phyloP scores from a whole-genome alignment of 768 basidiomycete species.

The Tylopilus plumbeoviolaceoides region DNA sequence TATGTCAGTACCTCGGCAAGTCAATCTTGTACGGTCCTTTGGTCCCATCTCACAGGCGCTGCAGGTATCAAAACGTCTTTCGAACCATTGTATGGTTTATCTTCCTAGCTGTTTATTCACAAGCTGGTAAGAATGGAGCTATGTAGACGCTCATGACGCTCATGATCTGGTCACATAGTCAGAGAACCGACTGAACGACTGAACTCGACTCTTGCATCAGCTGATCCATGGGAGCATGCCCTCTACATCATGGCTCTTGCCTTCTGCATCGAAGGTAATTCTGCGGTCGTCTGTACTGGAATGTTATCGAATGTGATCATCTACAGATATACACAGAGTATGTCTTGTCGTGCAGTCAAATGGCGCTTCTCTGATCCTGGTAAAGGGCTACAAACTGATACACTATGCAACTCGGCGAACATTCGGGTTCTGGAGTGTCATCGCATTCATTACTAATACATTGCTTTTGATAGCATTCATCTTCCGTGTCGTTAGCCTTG shows the following conservation, averaged over 20 bases:
- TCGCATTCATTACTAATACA: slow-evolving; percentile 68
- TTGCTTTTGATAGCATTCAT: slow-evolving; percentile 71
- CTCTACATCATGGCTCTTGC: slow-evolving; percentile 78
- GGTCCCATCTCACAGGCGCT: neutral
- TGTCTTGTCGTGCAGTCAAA: neutral
- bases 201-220: slow-evolving; percentile 44
- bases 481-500: slow-evolving; percentile 61
- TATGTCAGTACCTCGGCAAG: slow-evolving; percentile 72
- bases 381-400: slow-evolving; percentile 66
- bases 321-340: slow-evolving; percentile 25
- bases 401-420: slow-evolving; percentile 77
- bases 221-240: slow-evolving; percentile 78
- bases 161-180: slow-evolving; percentile 38
- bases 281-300: slow-evolving; percentile 18
- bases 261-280: slow-evolving; percentile 73
- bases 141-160: neutral
- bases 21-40: neutral
- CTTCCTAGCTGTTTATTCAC: slow-evolving; percentile 77
- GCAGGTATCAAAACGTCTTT: slow-evolving; percentile 82
- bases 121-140: slow-evolving; percentile 56
- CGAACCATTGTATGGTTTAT: slow-evolving; percentile 74
- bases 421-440: slow-evolving; percentile 73
- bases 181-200: slow-evolving; percentile 73
- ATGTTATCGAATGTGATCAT: slow-evolving; percentile 34
- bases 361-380: neutral